Evolutionary conservation across 257 asterid genomes (phyloP), one percentile per base, ranked within the genome.

Genomic region (Solanum clarkiae): DNA sequence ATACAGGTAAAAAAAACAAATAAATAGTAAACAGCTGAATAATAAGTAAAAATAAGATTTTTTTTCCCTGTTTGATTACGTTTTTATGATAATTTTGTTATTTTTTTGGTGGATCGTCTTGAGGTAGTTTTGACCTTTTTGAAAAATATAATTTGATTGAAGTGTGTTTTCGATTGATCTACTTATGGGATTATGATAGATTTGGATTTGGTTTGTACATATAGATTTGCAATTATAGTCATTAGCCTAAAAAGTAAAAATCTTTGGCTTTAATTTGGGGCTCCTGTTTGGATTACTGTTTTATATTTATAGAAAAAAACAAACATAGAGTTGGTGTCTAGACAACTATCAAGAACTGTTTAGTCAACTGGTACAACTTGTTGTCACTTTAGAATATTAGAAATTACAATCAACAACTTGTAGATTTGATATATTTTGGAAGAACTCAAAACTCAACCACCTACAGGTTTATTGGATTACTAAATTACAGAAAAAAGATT

Each of bases 1-100:
- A 95, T 80, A 95, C 99, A 54, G 99, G 98, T 95, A 88, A 22
- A 32, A 6, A 2, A 32, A 32, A 32, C 36, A 56, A 15, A 1
- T 4, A 56, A 3, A 7, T 1, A 44, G 44, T 1, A 11, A 71
- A 20, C 26, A 71, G 6, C 55, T 11, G 9, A 10, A 66, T 65
- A 13, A 13, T 29, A 15, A 14, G 74, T n/a, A 3, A 59, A 57
- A 59, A 59, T 59, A 59, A 20, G 65, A 4, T 57, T 55, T 20
- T 2, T 26, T 2, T 24, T 63, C 6, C 20, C 72, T 4, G 51
- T 69, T 70, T 70, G 79, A 40, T 42, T 4, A 14, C 14, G 72
- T 65, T 13, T 65, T 54, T 14, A 18, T 54, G 20, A 54, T 54
- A 14, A 54, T 54, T 62, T 60, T 29, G 72, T 26, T 4, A 26